Base-by-base conservation (phyloP, 2,329 filamentous ascomycete genomes). In the Lachnum nothofagi region DNA sequence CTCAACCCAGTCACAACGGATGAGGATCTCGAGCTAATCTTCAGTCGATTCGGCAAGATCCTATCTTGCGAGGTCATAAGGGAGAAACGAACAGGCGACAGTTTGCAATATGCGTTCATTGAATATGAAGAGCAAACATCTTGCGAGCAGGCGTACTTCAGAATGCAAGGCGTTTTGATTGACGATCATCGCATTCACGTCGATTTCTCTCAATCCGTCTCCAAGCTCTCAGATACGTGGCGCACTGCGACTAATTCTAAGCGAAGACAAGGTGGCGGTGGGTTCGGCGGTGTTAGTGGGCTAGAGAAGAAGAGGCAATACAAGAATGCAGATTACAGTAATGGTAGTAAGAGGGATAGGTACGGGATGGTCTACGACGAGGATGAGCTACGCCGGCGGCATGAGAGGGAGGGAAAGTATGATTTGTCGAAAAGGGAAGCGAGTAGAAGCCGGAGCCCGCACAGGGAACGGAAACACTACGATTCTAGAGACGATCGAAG, bases 181-280 rank as follows among this genome's bases (percentile, higher is more conserved):
- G 93, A 98, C 63, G 93, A 98, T 61, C 88, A 95, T 57, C 85
- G 93, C 35, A 98, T 98, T 55, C 93, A 98, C 64, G 93, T 98
- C 48, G 93, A 98, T 70, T 98, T 98, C 69, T 96, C 91, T 9
- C 93, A 98, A 71, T 95, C 89, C 65, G 93, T 91, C 53, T 80
- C 83, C 54, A 91, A 89, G 65, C 72, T 98, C 6, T 93, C 89
- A 39, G 88, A 95, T 54, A 83, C 84, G 14, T 98, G 93, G 93
- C 80, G 93, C 54, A 85, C 82, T 52, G 84, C 85, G 35, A 89
- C 91, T 17, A 95, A 95, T 63, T 79, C 78, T 34, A 96, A 95
- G 71, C 79, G 91, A 40, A 71, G 75, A 63, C 67, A 72, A 2
- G 69, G 69, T 16, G 75, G 75, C 25, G 89, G 88, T 45, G 93